Conservation (phyloP, 768 basidiomycete species). For the Suillus americanus region DNA sequence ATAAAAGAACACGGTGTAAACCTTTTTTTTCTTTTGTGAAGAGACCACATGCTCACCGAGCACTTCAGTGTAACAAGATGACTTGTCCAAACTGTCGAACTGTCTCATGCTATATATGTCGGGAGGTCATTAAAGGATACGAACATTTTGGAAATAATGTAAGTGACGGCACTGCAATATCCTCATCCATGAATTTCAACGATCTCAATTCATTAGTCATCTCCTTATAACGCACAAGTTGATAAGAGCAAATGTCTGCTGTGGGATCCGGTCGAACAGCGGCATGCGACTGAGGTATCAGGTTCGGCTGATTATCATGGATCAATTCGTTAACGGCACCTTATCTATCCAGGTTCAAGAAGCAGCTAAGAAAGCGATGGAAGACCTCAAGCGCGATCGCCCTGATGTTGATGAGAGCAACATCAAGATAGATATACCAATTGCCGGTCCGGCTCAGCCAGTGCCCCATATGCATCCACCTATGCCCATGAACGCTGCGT, state of each 20-base stretch:
- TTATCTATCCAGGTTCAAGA: conserved; percentile 53
- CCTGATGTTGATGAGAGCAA: conserved; percentile 62
- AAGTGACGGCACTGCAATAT: conserved; percentile 16
- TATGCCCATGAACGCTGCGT: not conserved
- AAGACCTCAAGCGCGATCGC: conserved; percentile 55
- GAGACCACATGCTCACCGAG: not conserved
- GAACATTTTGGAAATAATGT: conserved; percentile 69
- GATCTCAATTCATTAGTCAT: conserved; percentile 19
- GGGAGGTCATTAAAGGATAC: conserved; percentile 69
- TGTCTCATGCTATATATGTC: conserved; percentile 83
- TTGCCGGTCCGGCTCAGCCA: conserved; percentile 29
- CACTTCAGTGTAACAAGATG: conserved; percentile 87
- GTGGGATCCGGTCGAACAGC: conserved; percentile 66
- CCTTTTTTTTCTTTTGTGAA: conserved; percentile 8
- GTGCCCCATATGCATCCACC: not conserved
- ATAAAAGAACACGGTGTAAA: conserved; percentile 77
- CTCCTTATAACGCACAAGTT: conserved; percentile 16
- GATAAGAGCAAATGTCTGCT: conserved; percentile 55
- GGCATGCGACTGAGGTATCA: conserved; percentile 64
- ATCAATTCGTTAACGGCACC: conserved; percentile 1
- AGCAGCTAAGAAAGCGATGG: conserved; percentile 66
- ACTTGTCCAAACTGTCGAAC: conserved; percentile 70
- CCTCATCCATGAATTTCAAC: not conserved
- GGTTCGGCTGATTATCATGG: not conserved
- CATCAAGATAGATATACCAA: conserved; percentile 66